Conservation (phyloP, 495 filamentous ascomycete genomes). For the Rostrohypoxylon terebratum region DNA sequence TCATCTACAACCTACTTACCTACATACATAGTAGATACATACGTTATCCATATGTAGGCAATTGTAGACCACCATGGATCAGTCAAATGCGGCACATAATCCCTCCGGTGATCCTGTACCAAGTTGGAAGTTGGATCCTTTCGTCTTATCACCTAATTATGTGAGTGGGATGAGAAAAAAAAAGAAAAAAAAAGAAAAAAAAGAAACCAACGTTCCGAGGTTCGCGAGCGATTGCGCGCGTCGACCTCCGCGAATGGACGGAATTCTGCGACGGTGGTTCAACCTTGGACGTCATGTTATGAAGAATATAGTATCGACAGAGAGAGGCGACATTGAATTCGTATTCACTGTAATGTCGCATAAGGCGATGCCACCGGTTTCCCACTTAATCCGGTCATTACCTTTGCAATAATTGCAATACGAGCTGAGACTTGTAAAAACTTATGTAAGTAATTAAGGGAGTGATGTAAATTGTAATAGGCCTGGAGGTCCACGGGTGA, state of each 20-base stretch:
- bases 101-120: constrained; percentile 33
- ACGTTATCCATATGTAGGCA: neutral
- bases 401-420: constrained; percentile 30
- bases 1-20: neutral
- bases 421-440: neutral
- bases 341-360: constrained; percentile 26
- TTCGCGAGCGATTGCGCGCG: neutral
- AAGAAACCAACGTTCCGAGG: neutral
- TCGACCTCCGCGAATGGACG: constrained; percentile 9
- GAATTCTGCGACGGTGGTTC: neutral
- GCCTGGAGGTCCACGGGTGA: no score
- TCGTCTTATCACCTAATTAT: constrained; percentile 24
- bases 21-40: no score
- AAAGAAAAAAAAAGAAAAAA: neutral
- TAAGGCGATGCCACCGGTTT: constrained; percentile 1
- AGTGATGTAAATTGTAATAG: neutral
- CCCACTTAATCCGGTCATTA: constrained; percentile 7
- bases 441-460: constrained; percentile 8
- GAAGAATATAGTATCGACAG: neutral
- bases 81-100: constrained; percentile 24
- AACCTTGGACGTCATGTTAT: neutral
- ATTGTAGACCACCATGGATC: constrained; percentile 4
- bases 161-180: neutral
- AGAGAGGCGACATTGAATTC: constrained; percentile 9
- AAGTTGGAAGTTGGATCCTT: constrained; percentile 30